Conservation (phyloP, 345 rosid genomes). For the Sapria himalayana region DNA sequence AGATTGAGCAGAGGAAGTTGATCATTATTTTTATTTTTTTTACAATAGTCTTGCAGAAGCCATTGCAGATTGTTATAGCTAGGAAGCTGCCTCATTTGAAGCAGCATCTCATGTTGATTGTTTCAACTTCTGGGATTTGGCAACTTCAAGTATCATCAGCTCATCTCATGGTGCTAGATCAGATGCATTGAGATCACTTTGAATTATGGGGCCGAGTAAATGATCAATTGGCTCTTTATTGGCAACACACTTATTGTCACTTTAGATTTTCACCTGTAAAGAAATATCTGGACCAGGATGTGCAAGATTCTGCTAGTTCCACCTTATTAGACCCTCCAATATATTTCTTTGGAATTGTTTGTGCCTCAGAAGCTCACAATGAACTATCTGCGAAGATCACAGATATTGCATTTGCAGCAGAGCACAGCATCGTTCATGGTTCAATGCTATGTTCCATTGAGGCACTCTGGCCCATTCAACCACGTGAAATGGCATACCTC, state of each 20-base stretch:
- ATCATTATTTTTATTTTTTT: too few relatives aligned
- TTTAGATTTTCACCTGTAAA: slow-evolving; percentile 41
- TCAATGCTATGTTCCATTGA: slow-evolving; percentile 44
- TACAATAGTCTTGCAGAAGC: too few relatives aligned
- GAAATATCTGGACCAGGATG: slow-evolving; percentile 59
- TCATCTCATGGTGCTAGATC: too few relatives aligned
- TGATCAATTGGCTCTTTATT: slow-evolving; percentile 86
- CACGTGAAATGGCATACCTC: slow-evolving; percentile 45
- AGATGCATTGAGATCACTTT: too few relatives aligned
- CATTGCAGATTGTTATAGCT: too few relatives aligned
- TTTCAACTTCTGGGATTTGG: too few relatives aligned
- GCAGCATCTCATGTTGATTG: too few relatives aligned
- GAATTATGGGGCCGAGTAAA: too few relatives aligned
- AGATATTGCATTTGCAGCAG: slow-evolving; percentile 57
- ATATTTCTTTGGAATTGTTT: slow-evolving; percentile 47
- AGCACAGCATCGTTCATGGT: slow-evolving; percentile 39
- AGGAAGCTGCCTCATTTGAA: too few relatives aligned
- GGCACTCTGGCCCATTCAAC: slow-evolving; percentile 64
- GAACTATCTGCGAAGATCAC: slow-evolving; percentile 30
- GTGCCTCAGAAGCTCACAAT: slow-evolving; percentile 27
- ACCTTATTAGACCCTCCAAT: slow-evolving; percentile 73
- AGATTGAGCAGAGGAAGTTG: too few relatives aligned
- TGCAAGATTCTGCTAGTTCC: slow-evolving; percentile 43
- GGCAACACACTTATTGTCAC: slow-evolving; percentile 45
- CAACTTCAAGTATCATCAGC: too few relatives aligned